phyloP scores from a whole-genome alignment of 768 basidiomycete genomes.

The Macrolepiota dolichaula region DNA sequence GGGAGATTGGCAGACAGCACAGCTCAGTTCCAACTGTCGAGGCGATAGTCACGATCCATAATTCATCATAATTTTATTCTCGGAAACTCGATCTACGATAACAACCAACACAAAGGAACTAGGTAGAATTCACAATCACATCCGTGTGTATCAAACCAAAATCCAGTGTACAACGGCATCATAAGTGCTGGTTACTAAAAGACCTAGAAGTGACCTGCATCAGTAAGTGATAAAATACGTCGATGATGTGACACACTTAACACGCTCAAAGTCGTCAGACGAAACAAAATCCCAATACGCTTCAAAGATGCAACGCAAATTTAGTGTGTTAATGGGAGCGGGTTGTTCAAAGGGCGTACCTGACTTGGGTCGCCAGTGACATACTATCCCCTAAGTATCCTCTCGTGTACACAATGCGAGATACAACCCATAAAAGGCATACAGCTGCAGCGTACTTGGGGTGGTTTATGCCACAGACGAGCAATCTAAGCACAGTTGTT shows the following conservation, averaged over 20 bases:
- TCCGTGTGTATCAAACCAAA: neutral
- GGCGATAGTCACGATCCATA: too few relatives aligned
- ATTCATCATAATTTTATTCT: neutral
- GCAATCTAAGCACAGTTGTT: neutral
- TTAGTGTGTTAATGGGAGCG: neutral
- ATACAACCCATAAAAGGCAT: neutral
- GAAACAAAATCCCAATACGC: neutral
- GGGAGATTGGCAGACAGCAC: too few relatives aligned
- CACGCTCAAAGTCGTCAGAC: neutral
- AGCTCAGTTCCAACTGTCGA: too few relatives aligned
- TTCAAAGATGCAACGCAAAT: neutral
- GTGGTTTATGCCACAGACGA: neutral
- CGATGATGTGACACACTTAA: neutral
- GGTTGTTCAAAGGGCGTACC: neutral
- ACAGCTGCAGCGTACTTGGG: conserved; percentile 3
- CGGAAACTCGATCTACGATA: neutral
- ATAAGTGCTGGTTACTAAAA: neutral
- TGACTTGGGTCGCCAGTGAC: conserved; percentile 8
- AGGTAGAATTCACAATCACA: too few relatives aligned
- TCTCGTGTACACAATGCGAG: conserved; percentile 2
- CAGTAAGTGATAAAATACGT: neutral
- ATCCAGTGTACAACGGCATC: neutral
- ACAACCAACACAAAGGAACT: too few relatives aligned
- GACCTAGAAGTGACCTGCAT: neutral
- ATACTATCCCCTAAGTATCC: too few relatives aligned